These are phyloP conservation scores for Rhipidocladum racemiflorum DNA, from an alignment of 176 grass and related monocot species.

Conservation along the genomic window DNA sequence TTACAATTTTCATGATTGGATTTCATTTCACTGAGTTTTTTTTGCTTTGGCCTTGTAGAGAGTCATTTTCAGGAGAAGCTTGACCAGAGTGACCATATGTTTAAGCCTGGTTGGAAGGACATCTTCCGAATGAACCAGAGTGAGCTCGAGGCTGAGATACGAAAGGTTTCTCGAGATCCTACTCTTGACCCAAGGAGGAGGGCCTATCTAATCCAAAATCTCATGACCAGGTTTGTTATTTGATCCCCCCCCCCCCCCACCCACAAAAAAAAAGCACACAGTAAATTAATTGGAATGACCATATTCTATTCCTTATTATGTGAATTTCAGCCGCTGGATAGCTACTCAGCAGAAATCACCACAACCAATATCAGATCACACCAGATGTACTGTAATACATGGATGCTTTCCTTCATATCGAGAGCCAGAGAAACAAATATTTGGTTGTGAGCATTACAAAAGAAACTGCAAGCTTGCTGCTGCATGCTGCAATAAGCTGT, in stretches of 20 bases:
- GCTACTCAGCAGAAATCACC: slow-evolving; percentile 75
- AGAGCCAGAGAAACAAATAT: slow-evolving; percentile 58
- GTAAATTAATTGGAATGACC: neutral
- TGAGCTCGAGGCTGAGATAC: slow-evolving; percentile 84
- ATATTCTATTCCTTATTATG: slow-evolving; percentile 11
- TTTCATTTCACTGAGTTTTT: neutral
- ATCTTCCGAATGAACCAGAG: slow-evolving; percentile 92
- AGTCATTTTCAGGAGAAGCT: slow-evolving; percentile 51
- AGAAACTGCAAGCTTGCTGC: slow-evolving; percentile 89
- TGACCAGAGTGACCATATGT: slow-evolving; percentile 63
- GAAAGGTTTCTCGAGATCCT: slow-evolving; percentile 80
- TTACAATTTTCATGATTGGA: neutral
- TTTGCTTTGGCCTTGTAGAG: slow-evolving; percentile 34
- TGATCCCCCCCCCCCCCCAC: no score
- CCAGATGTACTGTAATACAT: slow-evolving; percentile 21
- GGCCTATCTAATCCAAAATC: slow-evolving; percentile 95
- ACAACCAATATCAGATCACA: slow-evolving; percentile 30
- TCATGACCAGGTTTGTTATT: slow-evolving; percentile 77
- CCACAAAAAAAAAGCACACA: no score
- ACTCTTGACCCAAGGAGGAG: slow-evolving; percentile 83
- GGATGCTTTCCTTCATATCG: slow-evolving; percentile 63
- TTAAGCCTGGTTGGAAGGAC: slow-evolving; percentile 95
- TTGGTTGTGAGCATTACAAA: slow-evolving; percentile 95
- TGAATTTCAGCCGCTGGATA: slow-evolving; percentile 80
- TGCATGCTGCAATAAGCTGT: slow-evolving; percentile 84